Percentiles rank a stretch among this genome's conserved stretches.
phyloP scores from a whole-genome alignment of 1,284 basidiomycete species.

The Moesziomyces globuligerus region DNA sequence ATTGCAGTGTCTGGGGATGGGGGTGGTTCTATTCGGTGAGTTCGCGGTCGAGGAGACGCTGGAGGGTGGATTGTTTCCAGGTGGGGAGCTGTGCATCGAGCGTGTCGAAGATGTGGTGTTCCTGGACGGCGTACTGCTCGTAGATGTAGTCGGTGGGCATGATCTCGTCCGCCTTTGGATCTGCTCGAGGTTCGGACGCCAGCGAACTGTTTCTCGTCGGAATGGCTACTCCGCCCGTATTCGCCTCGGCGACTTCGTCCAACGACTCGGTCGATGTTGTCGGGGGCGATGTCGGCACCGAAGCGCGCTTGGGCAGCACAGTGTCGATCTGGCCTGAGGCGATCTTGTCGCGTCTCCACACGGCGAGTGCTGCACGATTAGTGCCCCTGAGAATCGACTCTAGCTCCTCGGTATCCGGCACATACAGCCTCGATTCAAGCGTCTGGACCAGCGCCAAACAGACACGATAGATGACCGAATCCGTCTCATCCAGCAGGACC shows the following conservation, averaged over 20 bases:
- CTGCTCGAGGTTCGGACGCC: not conserved
- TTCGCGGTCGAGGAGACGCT: constrained; percentile 59
- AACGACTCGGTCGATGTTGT: constrained; percentile 7
- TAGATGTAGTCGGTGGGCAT: constrained; percentile 58
- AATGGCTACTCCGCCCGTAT: not conserved
- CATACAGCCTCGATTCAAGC: constrained; percentile 58
- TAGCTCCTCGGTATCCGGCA: constrained; percentile 54
- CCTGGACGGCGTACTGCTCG: constrained; percentile 60
- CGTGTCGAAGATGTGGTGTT: constrained; percentile 49
- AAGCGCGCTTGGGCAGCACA: not conserved
- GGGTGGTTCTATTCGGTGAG: constrained; percentile 32
- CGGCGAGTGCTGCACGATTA: constrained; percentile 49
- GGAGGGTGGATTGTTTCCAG: constrained; percentile 62
- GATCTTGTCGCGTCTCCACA: constrained; percentile 55
- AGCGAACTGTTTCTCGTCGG: constrained; percentile 4
- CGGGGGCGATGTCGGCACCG: not conserved
- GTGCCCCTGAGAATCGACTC: constrained; percentile 50
- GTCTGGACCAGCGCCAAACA: constrained; percentile 58
- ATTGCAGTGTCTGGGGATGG: too few species aligned
- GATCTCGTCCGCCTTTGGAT: constrained; percentile 1
- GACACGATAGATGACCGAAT: constrained; percentile 54
- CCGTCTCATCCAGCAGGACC: constrained; percentile 57
- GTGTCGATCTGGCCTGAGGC: constrained; percentile 14
- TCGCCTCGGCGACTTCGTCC: not conserved
- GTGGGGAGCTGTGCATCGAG: constrained; percentile 56